A percentile compares a stretch with the other conserved stretches of the same genome.
phyloP scores from a whole-genome alignment of 768 basidiomycete species.

The Kwoniella pini region DNA sequence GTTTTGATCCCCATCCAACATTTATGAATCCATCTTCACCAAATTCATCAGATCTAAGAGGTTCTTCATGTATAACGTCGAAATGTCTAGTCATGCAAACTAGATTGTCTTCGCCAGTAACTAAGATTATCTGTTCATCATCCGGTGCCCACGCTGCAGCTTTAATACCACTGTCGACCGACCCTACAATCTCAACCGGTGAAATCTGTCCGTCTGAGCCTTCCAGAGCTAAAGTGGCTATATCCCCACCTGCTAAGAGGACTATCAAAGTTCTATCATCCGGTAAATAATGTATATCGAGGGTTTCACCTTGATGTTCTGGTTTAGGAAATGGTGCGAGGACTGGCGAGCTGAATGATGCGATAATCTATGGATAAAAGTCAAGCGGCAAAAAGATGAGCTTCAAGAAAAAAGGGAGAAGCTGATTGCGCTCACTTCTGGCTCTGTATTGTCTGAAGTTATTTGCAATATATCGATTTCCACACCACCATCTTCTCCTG shows the following conservation, averaged over 20 bases:
- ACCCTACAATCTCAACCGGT: constrained; percentile 79
- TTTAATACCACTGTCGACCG: constrained; percentile 77
- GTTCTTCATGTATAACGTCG: constrained; percentile 79
- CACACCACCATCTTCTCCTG: constrained; percentile 58
- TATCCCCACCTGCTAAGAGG: constrained; percentile 78
- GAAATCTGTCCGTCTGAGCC: constrained; percentile 51
- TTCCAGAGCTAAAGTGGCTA: constrained; percentile 65
- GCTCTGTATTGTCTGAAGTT: background rate
- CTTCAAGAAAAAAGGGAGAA: background rate
- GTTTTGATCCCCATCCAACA: constrained; percentile 96
- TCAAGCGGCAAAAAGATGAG: background rate
- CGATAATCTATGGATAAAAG: constrained; percentile 22
- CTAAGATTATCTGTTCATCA: constrained; percentile 76
- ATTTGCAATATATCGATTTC: constrained; percentile 60
- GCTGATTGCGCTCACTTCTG: constrained; percentile 25
- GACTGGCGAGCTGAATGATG: constrained; percentile 46
- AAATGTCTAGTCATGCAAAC: constrained; percentile 86
- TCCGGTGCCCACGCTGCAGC: constrained; percentile 91
- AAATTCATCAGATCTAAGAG: constrained; percentile 71
- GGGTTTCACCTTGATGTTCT: constrained; percentile 56
- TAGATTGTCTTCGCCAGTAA: constrained; percentile 80
- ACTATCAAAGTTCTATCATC: constrained; percentile 70
- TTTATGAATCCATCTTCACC: constrained; percentile 93
- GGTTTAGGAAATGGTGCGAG: constrained; percentile 34
- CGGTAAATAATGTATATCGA: constrained; percentile 69